These are phyloP conservation scores for Rhizopus stolonifer DNA, from an alignment of 371 early-diverging fungal species.

Conservation along the genomic window DNA sequence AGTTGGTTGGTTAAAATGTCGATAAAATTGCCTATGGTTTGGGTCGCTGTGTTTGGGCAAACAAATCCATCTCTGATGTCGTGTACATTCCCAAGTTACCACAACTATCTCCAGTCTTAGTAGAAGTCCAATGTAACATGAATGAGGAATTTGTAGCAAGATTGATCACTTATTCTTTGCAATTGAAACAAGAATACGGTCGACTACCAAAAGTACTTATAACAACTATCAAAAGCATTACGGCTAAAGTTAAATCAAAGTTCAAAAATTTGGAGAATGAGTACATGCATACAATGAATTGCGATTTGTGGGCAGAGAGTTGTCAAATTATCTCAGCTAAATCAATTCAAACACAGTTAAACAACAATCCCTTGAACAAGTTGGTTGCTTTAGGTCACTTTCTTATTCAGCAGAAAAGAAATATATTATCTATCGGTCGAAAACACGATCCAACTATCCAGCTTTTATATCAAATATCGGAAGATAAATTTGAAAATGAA, in stretches of 20 bases:
- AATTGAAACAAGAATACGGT: constrained; percentile 19
- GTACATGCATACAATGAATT: constrained; percentile 6
- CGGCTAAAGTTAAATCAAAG: constrained; percentile 10
- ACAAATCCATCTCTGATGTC: neutral
- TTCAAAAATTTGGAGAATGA: constrained; percentile 6
- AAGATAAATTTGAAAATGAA: constrained; percentile 22
- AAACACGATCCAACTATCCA: constrained; percentile 18
- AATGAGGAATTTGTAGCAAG: neutral
- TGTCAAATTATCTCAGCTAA: constrained; percentile 13
- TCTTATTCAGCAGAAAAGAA: constrained; percentile 13
- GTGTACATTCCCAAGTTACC: neutral
- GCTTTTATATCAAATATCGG: constrained; percentile 9
- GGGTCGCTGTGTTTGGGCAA: constrained; percentile 1
- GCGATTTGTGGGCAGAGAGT: constrained; percentile 20
- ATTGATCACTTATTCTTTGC: neutral
- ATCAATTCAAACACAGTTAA: constrained; percentile 14
- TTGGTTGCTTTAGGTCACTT: constrained; percentile 18
- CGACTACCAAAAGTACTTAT: constrained; percentile 8
- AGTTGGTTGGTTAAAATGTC: constrained; percentile 4
- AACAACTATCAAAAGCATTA: constrained; percentile 13
- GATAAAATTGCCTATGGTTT: neutral
- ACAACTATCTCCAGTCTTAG: neutral
- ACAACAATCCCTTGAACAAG: constrained; percentile 9
- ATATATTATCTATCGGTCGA: constrained; percentile 11
- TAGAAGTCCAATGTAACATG: neutral